Base-by-base conservation (phyloP, 1,139 yeast genomes). In the Kodamaea suecica region DNA sequence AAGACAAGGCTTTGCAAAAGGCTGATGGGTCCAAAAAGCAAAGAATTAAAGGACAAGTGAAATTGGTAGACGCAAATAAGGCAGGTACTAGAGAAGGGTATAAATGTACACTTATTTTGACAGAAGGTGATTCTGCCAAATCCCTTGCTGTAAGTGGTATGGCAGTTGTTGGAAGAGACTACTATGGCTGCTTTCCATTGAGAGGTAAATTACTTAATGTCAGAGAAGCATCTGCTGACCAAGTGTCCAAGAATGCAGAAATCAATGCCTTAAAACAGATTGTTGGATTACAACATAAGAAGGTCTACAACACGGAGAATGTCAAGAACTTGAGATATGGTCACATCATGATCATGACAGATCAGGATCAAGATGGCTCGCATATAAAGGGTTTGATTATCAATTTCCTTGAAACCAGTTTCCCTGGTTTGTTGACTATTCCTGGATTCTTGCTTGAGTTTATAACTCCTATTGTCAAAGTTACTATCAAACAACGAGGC, bases 301-400 rank as follows among this genome's bases (percentile, higher is more conserved):
- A 88, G 63, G 73, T 70, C 27, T 94, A 94, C 57, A 63, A 61
- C 12, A 45, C 59, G 0, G 81, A 80, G 24, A 84, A 80, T 48
- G 71, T 85, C 7, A 77, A 76, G 39, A 80, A 82, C 8, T 68
- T 94, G 43, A 79, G 99, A 55, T 94, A 94, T 55, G 98, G 99
- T 17, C 96, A 88, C 58, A 76, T 94, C 34, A 92, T 94, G 97
- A 88, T 94, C 54, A 94, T 94, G 98, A 88, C 99, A 4, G 99
- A 94, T 84, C 99, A 94, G 63, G 99, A 94, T 85, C 96, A 90
- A 52, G 99, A 94, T 73, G 99, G 99, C 40, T 85, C 95, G 14
- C 99, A 94, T 67, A 94, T 94, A 55, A 94, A 94, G 59, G 99
- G 99, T 44, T 74, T 94, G 49, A 78, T 94, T 43, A 94, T 94